Evolutionary conservation across 257 asterid genomes (phyloP), one percentile per base, ranked within the genome.

Genomic region (Salvia splendens): DNA sequence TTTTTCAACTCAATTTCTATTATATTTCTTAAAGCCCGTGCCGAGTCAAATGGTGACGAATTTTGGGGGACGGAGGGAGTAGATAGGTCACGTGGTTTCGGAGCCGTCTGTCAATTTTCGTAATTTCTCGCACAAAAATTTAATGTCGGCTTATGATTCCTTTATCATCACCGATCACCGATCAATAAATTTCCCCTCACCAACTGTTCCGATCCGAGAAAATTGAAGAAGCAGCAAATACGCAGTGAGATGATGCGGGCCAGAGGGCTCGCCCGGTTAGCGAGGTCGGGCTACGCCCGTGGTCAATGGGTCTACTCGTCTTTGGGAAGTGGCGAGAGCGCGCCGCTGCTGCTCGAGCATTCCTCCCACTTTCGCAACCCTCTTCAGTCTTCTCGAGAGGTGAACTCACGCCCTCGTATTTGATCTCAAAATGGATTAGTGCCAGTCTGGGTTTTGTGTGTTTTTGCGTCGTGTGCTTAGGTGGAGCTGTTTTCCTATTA

Each of bases 281-380:
- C 85, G 74, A 80, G 84, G 77, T 55, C 79, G 77, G 78, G 78
- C 62, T 82, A 68, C 75, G 57, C 75, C 63, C 74, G 85, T 62
- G 17, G 51, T 48, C 82, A 80, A 64, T 68, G 76, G 84, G 71
- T 54, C 16, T 76, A 64, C 61, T 32, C 83, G 16, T 60, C 74
- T 12, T 61, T 77, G 41, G 75, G 65, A 14, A 15, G 56, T 43
- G 32, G 41, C 51, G 59, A 6, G 53, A 64, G 48, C 55, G 67
- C 51, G 47, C 78, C 74, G 47, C 55, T 76, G 78, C 73, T 77
- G 30, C 71, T 82, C 15, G 76, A 75, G 67, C 75, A 82, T 32
- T 35, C 82, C 51, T 57, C 72, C 32, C 84, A 61, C 57, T 79
- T 72, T 49, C 76, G 72, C 59, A 54, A 70, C 45, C 79, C 82